Percentiles rank a stretch among this genome's conserved stretches.
These are phyloP conservation scores for Ascochyta clinopodiicola DNA, from an alignment of 2,329 filamentous ascomycete species.

Conservation along the genomic window DNA sequence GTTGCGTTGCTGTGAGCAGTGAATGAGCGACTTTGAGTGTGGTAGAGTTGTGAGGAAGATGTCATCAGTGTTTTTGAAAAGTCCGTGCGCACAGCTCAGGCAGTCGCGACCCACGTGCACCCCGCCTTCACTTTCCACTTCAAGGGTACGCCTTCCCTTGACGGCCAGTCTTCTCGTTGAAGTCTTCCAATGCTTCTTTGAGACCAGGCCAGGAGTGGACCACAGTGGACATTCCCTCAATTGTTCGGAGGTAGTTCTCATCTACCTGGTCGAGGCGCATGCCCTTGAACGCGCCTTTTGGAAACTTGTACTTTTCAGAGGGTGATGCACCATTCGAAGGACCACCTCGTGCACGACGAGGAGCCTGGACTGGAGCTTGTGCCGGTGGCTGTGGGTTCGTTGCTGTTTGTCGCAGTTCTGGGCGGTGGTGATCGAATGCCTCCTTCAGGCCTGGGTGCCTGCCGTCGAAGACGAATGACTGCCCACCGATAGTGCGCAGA, in stretches of 20 bases:
- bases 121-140: background rate
- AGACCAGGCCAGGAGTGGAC: conserved; percentile 29
- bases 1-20: background rate
- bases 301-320: conserved; percentile 19
- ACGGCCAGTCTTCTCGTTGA: conserved; percentile 30
- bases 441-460: conserved; percentile 28
- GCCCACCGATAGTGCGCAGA: conserved; percentile 31
- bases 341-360: conserved; percentile 5
- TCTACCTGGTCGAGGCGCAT: conserved; percentile 25
- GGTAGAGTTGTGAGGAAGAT: background rate
- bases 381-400: conserved; percentile 6
- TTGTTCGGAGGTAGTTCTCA: conserved; percentile 28
- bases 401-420: conserved; percentile 21
- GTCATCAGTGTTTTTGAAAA: background rate
- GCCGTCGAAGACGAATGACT: conserved; percentile 24
- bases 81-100: conserved; percentile 9
- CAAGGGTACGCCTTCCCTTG: conserved; percentile 6
- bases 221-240: conserved; percentile 27
- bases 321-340: background rate
- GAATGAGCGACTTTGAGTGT: background rate
- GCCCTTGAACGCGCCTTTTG: conserved; percentile 18
- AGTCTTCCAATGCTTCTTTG: conserved; percentile 26
- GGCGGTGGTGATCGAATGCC: conserved; percentile 34
- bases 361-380: conserved; percentile 9
- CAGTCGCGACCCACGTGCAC: conserved; percentile 17